Evolutionary conservation across 345 rosid species (phyloP).

Genomic region (Eucalyptus urophylla): DNA sequence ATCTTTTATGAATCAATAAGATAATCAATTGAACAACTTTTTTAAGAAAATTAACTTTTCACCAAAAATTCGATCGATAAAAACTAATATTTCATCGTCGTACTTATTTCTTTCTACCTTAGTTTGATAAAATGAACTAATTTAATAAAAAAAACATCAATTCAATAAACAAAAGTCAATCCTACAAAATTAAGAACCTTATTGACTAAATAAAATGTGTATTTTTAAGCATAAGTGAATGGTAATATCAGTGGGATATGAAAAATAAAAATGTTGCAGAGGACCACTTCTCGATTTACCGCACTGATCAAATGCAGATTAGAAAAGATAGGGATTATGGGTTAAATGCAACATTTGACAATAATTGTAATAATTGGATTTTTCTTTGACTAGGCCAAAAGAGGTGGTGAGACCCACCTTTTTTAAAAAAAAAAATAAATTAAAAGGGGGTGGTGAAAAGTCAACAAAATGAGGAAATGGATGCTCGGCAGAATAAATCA

Average conservation of each 20-base stretch:
- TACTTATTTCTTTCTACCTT: not conserved
- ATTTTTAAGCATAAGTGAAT: not conserved
- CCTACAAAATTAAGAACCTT: not conserved
- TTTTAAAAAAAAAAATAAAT: too few species aligned
- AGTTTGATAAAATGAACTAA: not conserved
- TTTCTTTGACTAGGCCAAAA: too few species aligned
- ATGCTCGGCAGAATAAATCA: too few species aligned
- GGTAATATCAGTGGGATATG: not conserved
- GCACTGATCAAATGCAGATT: not conserved
- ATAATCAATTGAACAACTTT: not conserved
- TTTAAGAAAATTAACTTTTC: not conserved
- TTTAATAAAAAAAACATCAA: not conserved
- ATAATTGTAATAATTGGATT: too few species aligned
- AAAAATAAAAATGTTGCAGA: not conserved
- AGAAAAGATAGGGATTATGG: not conserved
- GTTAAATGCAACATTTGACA: too few species aligned
- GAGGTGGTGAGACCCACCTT: too few species aligned
- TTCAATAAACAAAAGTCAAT: not conserved
- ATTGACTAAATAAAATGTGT: not conserved
- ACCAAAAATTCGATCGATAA: not conserved
- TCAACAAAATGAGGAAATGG: too few species aligned
- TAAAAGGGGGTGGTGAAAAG: too few species aligned
- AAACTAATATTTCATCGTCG: not conserved
- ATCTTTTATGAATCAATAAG: not conserved
- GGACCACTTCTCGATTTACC: not conserved